Evolutionary conservation across 495 filamentous ascomycete genomes (phyloP).

Genomic region (Massariosphaeria phaeospora): DNA sequence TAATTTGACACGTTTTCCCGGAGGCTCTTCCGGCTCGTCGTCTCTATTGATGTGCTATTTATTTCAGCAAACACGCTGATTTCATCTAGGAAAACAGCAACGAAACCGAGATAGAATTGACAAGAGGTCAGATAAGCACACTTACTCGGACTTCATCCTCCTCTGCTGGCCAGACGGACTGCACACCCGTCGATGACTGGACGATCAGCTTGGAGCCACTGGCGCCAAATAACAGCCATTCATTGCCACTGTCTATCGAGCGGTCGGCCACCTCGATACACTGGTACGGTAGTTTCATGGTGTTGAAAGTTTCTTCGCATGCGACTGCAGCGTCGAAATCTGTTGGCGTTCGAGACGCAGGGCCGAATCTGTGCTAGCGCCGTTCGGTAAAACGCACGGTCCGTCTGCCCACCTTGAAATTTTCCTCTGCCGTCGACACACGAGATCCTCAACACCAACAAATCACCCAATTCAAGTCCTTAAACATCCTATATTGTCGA

Average conservation of each 20-base stretch:
- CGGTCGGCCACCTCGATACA: slow-evolving; percentile 47
- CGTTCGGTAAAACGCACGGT: neutral
- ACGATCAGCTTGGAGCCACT: slow-evolving; percentile 51
- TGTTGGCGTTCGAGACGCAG: neutral
- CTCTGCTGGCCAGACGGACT: slow-evolving; percentile 28
- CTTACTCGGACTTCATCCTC: slow-evolving; percentile 11
- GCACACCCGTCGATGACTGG: slow-evolving; percentile 50
- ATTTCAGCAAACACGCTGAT: slow-evolving; percentile 1
- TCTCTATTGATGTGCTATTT: slow-evolving; percentile 26
- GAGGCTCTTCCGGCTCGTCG: slow-evolving; percentile 40
- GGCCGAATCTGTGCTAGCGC: slow-evolving; percentile 5
- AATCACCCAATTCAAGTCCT: slow-evolving; percentile 28
- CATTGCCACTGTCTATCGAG: slow-evolving; percentile 29
- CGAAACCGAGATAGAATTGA: no score
- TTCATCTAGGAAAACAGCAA: neutral
- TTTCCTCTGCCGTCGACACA: no score
- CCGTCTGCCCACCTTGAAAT: slow-evolving; percentile 12
- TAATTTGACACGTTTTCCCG: slow-evolving; percentile 52
- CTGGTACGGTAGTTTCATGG: slow-evolving; percentile 48
- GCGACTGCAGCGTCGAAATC: neutral
- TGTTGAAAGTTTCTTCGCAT: neutral
- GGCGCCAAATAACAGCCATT: slow-evolving; percentile 51
- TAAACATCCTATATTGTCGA: slow-evolving; percentile 39
- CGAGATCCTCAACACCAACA: neutral
- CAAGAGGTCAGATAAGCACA: neutral